Evolutionary conservation across 192 early-diverging fungal genomes (phyloP).

Genomic region (Umbelopsis sp.): DNA sequence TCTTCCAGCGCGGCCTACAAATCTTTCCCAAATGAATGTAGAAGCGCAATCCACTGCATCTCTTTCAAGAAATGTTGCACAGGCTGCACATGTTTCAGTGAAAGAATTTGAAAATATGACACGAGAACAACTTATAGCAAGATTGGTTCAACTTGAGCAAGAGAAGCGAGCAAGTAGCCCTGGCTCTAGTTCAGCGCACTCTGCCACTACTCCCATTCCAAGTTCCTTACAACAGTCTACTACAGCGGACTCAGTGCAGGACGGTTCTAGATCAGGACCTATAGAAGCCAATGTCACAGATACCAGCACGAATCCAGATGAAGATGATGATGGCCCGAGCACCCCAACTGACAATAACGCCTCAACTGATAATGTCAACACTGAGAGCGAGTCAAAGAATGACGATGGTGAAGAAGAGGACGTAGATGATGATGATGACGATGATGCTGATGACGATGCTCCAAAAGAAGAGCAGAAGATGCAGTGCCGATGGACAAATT

Average conservation of each 20-base stretch:
- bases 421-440: constrained; percentile 25
- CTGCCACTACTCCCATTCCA: neutral
- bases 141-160: constrained; percentile 28
- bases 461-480: constrained; percentile 22
- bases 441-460: neutral
- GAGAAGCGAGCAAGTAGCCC: constrained; percentile 25
- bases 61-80: constrained; percentile 9
- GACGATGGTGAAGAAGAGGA: constrained; percentile 23
- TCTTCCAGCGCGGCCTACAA: constrained; percentile 25
- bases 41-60: constrained; percentile 14
- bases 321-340: constrained; percentile 19
- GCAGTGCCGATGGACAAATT: constrained; percentile 53
- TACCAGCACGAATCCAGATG: constrained; percentile 5
- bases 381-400: neutral
- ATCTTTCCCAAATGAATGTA: constrained; percentile 15
- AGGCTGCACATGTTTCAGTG: neutral
- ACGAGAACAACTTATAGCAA: constrained; percentile 28
- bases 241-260: neutral
- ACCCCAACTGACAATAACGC: constrained; percentile 22
- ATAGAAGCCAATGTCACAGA: neutral
- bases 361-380: neutral
- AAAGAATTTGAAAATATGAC: constrained; percentile 32
- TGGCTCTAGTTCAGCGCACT: neutral
- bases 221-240: neutral
- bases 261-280: neutral